Conservation (phyloP, 495 filamentous ascomycete genomes). For the Talaromyces liani region DNA sequence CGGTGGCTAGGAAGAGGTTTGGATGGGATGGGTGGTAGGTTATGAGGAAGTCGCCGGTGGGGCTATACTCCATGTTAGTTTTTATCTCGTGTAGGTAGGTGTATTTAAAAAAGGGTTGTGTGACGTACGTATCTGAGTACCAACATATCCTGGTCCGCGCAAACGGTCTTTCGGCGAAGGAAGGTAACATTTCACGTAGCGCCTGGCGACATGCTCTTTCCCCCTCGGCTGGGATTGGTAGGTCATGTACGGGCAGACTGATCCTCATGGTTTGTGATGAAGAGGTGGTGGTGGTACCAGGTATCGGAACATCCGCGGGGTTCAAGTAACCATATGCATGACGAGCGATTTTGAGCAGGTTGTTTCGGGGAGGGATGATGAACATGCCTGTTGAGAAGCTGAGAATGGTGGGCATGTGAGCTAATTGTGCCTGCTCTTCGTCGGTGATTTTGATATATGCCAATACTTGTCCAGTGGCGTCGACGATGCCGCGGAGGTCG, state of each 20-base stretch:
- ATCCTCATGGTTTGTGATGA: conserved; percentile 26
- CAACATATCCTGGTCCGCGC: conserved; percentile 70
- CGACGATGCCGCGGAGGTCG: conserved; percentile 66
- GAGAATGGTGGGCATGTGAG: conserved; percentile 63
- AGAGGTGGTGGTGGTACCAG: conserved; percentile 11
- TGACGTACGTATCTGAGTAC: conserved; percentile 70
- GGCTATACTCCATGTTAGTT: conserved; percentile 18
- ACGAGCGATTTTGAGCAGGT: conserved; percentile 71
- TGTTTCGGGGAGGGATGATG: conserved; percentile 66
- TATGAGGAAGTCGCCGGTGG: conserved; percentile 73
- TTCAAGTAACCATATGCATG: conserved; percentile 82
- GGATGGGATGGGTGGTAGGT: conserved; percentile 62
- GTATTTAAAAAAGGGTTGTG: not conserved
- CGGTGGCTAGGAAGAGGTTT: conserved; percentile 72
- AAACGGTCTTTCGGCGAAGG: conserved; percentile 58
- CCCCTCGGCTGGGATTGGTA: conserved; percentile 50
- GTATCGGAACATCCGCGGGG: conserved; percentile 40
- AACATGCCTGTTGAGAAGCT: conserved; percentile 79
- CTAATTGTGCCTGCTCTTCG: conserved; percentile 56
- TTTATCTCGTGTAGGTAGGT: not conserved
- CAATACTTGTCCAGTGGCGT: conserved; percentile 74
- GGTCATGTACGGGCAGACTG: conserved; percentile 30
- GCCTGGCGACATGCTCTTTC: conserved; percentile 53
- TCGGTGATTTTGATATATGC: conserved; percentile 66
- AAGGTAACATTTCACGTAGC: conserved; percentile 54